phyloP scores from a whole-genome alignment of 108 stramenopile genomes.

The Pseudonitzschia multistriata region DNA sequence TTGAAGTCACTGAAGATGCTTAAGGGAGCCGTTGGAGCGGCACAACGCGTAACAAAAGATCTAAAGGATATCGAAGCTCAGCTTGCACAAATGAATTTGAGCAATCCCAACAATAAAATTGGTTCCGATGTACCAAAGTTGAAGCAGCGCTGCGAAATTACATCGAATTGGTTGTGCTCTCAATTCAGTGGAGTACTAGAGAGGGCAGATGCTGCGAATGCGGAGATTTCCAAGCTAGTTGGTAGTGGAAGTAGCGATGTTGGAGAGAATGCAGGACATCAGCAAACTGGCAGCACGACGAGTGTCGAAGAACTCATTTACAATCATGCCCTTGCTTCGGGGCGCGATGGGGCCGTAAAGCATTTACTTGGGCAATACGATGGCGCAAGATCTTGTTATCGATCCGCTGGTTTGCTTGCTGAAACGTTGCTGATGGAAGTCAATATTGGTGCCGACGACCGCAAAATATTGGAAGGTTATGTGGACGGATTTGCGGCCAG shows the following conservation, averaged over 20 bases:
- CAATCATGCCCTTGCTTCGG: conserved; percentile 78
- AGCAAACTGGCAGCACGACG: conserved; percentile 6
- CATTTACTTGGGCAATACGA: conserved; percentile 84
- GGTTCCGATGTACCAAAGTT: conserved; percentile 38
- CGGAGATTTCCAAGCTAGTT: conserved; percentile 64
- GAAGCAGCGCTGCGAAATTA: conserved; percentile 67
- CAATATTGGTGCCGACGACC: conserved; percentile 68
- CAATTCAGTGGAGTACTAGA: conserved; percentile 86
- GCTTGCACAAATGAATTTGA: conserved; percentile 28
- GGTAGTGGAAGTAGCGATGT: conserved; percentile 7
- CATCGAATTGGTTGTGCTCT: conserved; percentile 64
- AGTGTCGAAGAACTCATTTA: conserved; percentile 84
- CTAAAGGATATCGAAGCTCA: conserved; percentile 43
- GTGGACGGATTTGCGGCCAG: conserved; percentile 83
- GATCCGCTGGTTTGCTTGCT: conserved; percentile 77
- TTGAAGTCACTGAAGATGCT: conserved; percentile 81
- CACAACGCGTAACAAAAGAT: conserved; percentile 65
- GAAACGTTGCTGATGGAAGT: conserved; percentile 88
- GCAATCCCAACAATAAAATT: background rate
- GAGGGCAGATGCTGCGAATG: conserved; percentile 76
- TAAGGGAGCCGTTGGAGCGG: conserved; percentile 71
- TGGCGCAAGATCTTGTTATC: conserved; percentile 75
- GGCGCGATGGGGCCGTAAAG: conserved; percentile 82
- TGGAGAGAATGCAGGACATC: conserved; percentile 1
- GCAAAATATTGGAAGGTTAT: conserved; percentile 67